phyloP scores from a whole-genome alignment of 2,329 filamentous ascomycete species.

The Cercospora sojina region DNA sequence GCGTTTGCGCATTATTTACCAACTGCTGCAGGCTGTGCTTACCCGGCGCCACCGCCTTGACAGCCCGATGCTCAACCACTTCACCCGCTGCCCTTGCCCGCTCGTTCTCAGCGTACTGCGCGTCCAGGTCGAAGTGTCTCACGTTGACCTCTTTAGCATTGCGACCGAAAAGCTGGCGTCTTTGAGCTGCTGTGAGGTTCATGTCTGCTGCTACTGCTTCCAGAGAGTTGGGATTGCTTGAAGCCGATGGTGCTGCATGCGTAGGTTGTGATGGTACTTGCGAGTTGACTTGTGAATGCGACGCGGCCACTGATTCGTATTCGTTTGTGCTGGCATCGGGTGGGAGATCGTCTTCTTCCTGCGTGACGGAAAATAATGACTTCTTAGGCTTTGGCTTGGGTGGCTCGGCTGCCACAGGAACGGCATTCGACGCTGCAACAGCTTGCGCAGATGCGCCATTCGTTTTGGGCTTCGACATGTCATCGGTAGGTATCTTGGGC shows the following conservation, averaged over 20 bases:
- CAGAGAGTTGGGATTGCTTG: slow-evolving; percentile 54
- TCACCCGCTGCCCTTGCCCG: slow-evolving; percentile 68
- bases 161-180: slow-evolving; percentile 83
- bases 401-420: slow-evolving; percentile 10
- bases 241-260: slow-evolving; percentile 15
- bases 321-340: slow-evolving; percentile 5
- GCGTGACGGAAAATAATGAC: slow-evolving; percentile 67
- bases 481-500: slow-evolving; percentile 16
- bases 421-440: background rate
- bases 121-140: slow-evolving; percentile 84
- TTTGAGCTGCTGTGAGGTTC: slow-evolving; percentile 72
- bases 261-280: slow-evolving; percentile 4
- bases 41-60: slow-evolving; percentile 77
- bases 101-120: slow-evolving; percentile 85
- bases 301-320: slow-evolving; percentile 40
- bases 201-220: slow-evolving; percentile 72
- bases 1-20: slow-evolving; percentile 75
- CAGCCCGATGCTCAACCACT: slow-evolving; percentile 70
- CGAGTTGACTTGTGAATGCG: slow-evolving; percentile 24
- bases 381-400: slow-evolving; percentile 57
- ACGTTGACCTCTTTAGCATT: slow-evolving; percentile 53
- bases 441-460: slow-evolving; percentile 1
- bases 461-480: slow-evolving; percentile 1
- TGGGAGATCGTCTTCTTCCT: slow-evolving; percentile 37
- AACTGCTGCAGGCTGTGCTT: slow-evolving; percentile 89